Conservation (phyloP, 441 rosid species). For the Capsella rubella region DNA sequence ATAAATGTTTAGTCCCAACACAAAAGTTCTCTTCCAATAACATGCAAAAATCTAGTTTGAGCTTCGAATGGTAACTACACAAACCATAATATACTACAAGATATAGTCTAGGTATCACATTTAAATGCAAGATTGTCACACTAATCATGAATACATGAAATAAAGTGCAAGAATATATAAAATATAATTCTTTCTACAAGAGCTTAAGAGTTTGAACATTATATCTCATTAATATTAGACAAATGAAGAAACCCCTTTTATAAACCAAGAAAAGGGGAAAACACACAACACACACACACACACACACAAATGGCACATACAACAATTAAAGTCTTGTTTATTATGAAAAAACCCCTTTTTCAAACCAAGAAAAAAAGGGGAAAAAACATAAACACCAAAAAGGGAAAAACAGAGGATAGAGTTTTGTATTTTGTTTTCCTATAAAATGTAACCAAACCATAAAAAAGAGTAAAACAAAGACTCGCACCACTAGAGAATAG, state of each 20-base stretch:
- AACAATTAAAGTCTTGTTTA: constrained; percentile 17
- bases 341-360: constrained; percentile 39
- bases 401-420: constrained; percentile 31
- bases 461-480: constrained; percentile 12
- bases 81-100: neutral
- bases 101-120: neutral
- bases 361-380: constrained; percentile 1
- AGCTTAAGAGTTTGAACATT: neutral
- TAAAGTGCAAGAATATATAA: neutral
- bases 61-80: neutral
- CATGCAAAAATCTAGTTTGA: neutral
- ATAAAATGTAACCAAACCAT: constrained; percentile 16
- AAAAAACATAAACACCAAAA: constrained; percentile 35
- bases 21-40: neutral
- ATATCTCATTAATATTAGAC: neutral
- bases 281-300: neutral
- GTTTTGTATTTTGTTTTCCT: constrained; percentile 4
- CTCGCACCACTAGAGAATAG: constrained; percentile 49
- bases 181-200: neutral
- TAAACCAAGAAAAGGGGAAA: neutral
- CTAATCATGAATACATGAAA: neutral
- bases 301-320: neutral
- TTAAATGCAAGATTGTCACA: neutral
- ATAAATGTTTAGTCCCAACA: neutral
- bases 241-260: neutral